Base-by-base conservation (phyloP, 73 alveolate genomes). In the Symbiodinium pilosum region DNA sequence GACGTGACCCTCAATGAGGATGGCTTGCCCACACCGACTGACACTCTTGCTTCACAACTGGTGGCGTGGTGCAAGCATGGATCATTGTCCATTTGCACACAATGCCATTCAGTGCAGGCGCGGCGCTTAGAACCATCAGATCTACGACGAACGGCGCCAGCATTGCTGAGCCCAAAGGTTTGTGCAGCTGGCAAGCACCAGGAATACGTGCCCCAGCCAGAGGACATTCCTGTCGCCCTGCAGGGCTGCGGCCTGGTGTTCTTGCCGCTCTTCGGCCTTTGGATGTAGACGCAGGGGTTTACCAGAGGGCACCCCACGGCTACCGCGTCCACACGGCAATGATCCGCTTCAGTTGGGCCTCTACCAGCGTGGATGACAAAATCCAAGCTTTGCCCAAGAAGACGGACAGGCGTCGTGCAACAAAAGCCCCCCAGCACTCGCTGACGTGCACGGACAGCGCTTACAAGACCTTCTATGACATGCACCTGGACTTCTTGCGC, bases 41-140 rank as follows among this genome's bases (percentile, higher is more conserved):
- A 71, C 41, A 6, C 38, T 4, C 18, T 9, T 1, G 44, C 40
- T 3, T 38, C n/a, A 24, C 36, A 71, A 43, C 64, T 73, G 32
- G 98, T 71, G 54, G 40, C 18, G 21, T 92, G 98, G 98, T 92
- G 98, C 98, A 69, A 92, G 43, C 83, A 71, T 14, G 91, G 98
- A 42, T 92, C 98, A 2, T 92, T 88, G 98, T 81, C 68, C 11
- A 43, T 71, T 41, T 71, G 98, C 44, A 91, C 0, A 28, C 30
- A 71, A 34, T 92, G 98, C 98, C 98, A 73, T 32, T 32, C 64
- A 20, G 24, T 92, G 83, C 14, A 42, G 24, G 91, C 98, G 0
- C 75, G 88, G 1, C 89, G 68, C 14, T n/a, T 92, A 0, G 9
- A 2, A 34, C 98, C 98, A 5, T 36, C 43, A 30, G 98, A 92